These are phyloP conservation scores for Globisporangium splendens DNA, from an alignment of 352 stramenopile genomes.

Conservation along the genomic window DNA sequence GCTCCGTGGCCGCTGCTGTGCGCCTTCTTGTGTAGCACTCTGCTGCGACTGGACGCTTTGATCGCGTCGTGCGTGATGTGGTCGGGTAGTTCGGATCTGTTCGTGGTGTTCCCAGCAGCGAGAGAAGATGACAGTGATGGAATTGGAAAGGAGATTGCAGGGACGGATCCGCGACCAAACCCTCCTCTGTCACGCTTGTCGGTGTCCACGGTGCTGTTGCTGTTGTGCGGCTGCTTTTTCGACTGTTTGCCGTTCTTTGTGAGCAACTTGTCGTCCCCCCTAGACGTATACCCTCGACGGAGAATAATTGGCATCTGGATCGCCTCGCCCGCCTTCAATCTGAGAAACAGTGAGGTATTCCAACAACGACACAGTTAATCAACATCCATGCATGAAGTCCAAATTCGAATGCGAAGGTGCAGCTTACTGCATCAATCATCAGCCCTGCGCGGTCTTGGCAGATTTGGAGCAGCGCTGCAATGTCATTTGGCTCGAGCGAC, in stretches of 20 bases:
- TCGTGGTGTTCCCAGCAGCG: neutral
- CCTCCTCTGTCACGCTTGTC: slow-evolving; percentile 25
- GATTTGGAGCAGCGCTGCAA: slow-evolving; percentile 60
- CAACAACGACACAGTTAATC: neutral
- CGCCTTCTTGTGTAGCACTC: slow-evolving; percentile 54
- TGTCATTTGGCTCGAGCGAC: slow-evolving; percentile 54
- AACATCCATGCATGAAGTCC: too few relatives aligned
- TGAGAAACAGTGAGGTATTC: slow-evolving; percentile 21
- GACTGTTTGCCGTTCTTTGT: neutral
- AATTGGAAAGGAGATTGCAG: slow-evolving; percentile 1
- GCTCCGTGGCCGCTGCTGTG: neutral
- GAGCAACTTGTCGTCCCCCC: neutral
- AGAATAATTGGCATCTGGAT: slow-evolving; percentile 65
- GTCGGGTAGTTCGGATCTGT: slow-evolving; percentile 14
- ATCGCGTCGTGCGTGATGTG: slow-evolving; percentile 60
- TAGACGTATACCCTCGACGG: too few relatives aligned
- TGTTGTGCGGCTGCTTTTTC: slow-evolving; percentile 4
- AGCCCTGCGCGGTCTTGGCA: slow-evolving; percentile 64
- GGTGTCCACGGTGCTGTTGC: neutral
- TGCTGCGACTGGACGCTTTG: slow-evolving; percentile 59
- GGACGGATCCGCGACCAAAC: slow-evolving; percentile 35
- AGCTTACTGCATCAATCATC: slow-evolving; percentile 73
- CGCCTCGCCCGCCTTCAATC: slow-evolving; percentile 59
- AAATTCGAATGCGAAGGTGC: slow-evolving; percentile 1
- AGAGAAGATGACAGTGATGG: neutral